Conservation (phyloP, 2,329 filamentous ascomycete genomes). For the Cladophialophora psammophila region DNA sequence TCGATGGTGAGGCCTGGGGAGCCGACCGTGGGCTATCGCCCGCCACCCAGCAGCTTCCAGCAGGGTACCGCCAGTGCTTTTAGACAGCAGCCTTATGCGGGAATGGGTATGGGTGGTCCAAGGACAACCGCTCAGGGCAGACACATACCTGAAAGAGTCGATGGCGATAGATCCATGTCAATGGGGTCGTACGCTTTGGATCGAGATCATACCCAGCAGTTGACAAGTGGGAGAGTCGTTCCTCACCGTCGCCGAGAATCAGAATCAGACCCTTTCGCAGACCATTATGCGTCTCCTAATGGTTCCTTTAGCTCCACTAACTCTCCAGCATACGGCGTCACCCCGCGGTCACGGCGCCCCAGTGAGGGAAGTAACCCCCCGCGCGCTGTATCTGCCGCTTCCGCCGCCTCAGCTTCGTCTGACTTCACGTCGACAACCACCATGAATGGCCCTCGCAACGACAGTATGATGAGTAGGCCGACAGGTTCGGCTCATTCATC, state of each 20-base stretch:
- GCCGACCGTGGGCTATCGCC: slow-evolving; percentile 70
- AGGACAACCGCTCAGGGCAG: slow-evolving; percentile 91
- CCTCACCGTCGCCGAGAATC: slow-evolving; percentile 75
- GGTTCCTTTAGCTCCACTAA: slow-evolving; percentile 38
- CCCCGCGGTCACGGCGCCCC: slow-evolving; percentile 49
- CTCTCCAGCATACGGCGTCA: slow-evolving; percentile 37
- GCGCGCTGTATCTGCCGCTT: slow-evolving; percentile 92
- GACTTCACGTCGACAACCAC: slow-evolving; percentile 61
- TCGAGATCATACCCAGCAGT: slow-evolving; percentile 76
- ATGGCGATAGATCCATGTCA: slow-evolving; percentile 95
- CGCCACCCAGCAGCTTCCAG: slow-evolving; percentile 67
- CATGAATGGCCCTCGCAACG: slow-evolving; percentile 62
- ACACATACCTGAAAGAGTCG: slow-evolving; percentile 86
- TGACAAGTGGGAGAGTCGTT: slow-evolving; percentile 90
- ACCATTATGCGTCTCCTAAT: slow-evolving; percentile 34
- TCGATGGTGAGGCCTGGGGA: slow-evolving; percentile 81
- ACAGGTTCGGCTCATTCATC: slow-evolving; percentile 63
- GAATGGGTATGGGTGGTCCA: slow-evolving; percentile 57
- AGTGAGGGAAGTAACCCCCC: slow-evolving; percentile 54
- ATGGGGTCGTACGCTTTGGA: slow-evolving; percentile 81
- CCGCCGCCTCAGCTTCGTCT: slow-evolving; percentile 49
- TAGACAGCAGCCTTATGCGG: slow-evolving; percentile 76
- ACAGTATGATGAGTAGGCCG: slow-evolving; percentile 63
- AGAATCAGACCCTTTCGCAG: slow-evolving; percentile 47
- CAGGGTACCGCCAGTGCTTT: slow-evolving; percentile 76